These are phyloP conservation scores for Solanum appendiculatum DNA, from an alignment of 257 asterid genomes.

Conservation along the genomic window DNA sequence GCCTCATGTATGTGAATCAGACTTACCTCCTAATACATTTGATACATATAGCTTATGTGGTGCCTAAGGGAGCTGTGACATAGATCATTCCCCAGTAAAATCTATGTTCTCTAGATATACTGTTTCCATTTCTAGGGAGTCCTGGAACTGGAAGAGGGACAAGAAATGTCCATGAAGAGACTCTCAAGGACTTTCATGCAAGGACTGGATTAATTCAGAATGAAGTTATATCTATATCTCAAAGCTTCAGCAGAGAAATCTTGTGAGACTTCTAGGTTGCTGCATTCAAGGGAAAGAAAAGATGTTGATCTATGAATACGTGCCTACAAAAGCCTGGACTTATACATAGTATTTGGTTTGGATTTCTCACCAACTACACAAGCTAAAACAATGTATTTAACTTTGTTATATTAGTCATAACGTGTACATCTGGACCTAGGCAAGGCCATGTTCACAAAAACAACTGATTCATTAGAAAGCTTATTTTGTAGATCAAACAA, in stretches of 20 bases:
- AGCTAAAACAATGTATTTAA: not conserved
- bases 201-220: slow-evolving; percentile 27
- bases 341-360: not conserved
- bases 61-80: slow-evolving; percentile 14
- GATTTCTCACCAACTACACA: not conserved
- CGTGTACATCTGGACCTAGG: not conserved
- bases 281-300: not conserved
- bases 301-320: not conserved
- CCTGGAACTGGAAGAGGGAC: slow-evolving; percentile 3
- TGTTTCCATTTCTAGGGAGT: slow-evolving; percentile 3
- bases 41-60: slow-evolving; percentile 17
- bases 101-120: not conserved
- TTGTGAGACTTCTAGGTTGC: not conserved
- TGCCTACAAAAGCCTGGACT: slow-evolving; percentile 1
- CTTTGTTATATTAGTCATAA: not conserved
- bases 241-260: slow-evolving; percentile 14
- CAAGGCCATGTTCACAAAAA: not conserved
- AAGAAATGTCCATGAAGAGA: slow-evolving; percentile 27
- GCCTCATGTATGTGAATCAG: slow-evolving; percentile 5
- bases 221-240: slow-evolving; percentile 16
- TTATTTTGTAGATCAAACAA: slow-evolving; percentile 10
- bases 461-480: not conserved
- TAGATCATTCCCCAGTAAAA: slow-evolving; percentile 4
- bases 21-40: slow-evolving; percentile 18
- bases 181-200: slow-evolving; percentile 19